Base-by-base conservation (phyloP, 2,329 filamentous ascomycete species). In the Pyrenochaeta sp. region DNA sequence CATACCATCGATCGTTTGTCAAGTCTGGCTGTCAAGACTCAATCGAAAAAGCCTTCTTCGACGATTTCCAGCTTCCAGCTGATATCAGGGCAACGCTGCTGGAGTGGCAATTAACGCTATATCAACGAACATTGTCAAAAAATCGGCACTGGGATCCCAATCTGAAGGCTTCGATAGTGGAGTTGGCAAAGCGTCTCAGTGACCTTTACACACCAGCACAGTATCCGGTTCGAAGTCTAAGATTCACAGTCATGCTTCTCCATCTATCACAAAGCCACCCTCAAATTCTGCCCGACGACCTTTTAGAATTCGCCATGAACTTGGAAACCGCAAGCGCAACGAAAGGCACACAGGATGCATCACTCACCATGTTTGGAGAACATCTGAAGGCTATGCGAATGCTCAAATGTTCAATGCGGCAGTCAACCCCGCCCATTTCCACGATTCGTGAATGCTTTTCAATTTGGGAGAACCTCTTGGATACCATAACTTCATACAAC, bases 241-340 rank as follows among this genome's bases (percentile, higher is more conserved):
- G 72, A 31, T 44, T 63, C 13, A 48, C 30, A 5, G 37, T 61
- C 6, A 35, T 57, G 7, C 44, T 70, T 22, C 51, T 71, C 9
- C 67, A 68, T 34, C 51, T 72, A 22, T 78, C 77, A 7, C 81
- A 82, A 2, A 79, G 83, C 1, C 71, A 87, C 13, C 83, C 88
- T 51, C 80, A 87, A 56, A 74, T 84, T 20, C 66, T 87, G 29
- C 36, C 53, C 53, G 21, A 63, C 44, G 34, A 37, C 3, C 26
- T 44, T 10, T 17, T 54, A 10, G 27, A 26, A 10, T 28, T 31
- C n/a, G n/a, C n/a, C n/a, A n/a, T n/a, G 4, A 35, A 43, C 15
- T 18, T 15, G 7, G 29, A 42, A 6, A 18, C 15, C 7, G 44
- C 50, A 1, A 39, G 37, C 9, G 20, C n/a, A 10, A 14, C 29